These are phyloP conservation scores for Botrytis tulipae DNA, from an alignment of 2,329 filamentous ascomycete genomes.

Conservation along the genomic window DNA sequence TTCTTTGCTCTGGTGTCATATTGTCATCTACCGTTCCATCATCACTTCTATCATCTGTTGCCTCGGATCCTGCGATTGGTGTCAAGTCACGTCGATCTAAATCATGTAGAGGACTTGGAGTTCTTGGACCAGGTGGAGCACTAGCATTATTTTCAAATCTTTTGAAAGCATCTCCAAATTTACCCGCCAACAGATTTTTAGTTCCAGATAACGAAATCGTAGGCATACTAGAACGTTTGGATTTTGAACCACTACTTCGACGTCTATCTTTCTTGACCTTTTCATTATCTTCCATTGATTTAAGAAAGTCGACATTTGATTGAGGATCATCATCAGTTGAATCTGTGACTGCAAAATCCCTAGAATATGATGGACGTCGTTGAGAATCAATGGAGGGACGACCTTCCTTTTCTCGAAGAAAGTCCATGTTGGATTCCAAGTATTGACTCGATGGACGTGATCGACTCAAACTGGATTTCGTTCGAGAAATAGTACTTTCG, in stretches of 20 bases:
- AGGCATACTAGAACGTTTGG: constrained; percentile 71
- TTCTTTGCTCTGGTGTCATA: constrained; percentile 80
- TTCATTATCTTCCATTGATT: constrained; percentile 67
- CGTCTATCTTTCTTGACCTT: constrained; percentile 52
- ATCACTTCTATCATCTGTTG: constrained; percentile 66
- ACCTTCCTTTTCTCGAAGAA: constrained; percentile 71
- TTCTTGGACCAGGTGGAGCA: constrained; percentile 44
- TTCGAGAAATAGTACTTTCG: constrained; percentile 55
- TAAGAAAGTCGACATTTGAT: constrained; percentile 80
- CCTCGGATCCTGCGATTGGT: constrained; percentile 74
- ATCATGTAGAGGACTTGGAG: constrained; percentile 44
- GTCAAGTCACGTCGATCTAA: constrained; percentile 50
- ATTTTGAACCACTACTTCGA: constrained; percentile 53
- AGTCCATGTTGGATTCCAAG: constrained; percentile 78
- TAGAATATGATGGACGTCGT: constrained; percentile 34
- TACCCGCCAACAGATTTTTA: constrained; percentile 80
- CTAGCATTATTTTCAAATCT: constrained; percentile 65
- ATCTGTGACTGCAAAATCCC: constrained; percentile 38
- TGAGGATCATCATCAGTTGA: constrained; percentile 52
- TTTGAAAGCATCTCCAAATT: constrained; percentile 92
- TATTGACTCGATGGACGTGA: constrained; percentile 79
- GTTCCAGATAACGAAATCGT: constrained; percentile 67
- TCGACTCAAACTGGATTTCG: constrained; percentile 63
- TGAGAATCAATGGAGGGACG: constrained; percentile 35
- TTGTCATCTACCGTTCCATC: constrained; percentile 66